Evolutionary conservation across 495 filamentous ascomycete species (phyloP).

Genomic region (Penicillium roqueforti): DNA sequence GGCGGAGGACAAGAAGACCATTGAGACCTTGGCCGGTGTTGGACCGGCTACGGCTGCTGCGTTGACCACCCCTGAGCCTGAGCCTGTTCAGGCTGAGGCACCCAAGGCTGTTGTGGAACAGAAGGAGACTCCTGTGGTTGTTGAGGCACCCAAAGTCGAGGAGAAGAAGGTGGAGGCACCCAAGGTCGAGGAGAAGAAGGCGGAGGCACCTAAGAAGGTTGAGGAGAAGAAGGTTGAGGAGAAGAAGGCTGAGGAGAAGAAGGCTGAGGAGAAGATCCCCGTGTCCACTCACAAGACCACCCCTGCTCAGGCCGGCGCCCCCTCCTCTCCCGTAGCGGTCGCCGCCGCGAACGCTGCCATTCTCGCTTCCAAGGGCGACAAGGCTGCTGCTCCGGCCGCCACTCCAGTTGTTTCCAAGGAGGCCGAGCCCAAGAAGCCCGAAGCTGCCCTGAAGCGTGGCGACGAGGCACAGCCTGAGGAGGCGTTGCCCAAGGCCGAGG

Average conservation of each 20-base stretch:
- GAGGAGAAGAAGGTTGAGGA: too few relatives aligned
- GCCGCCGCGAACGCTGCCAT: conserved; percentile 26
- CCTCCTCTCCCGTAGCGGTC: conserved; percentile 21
- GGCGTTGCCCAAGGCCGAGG: conserved; percentile 9
- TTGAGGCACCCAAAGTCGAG: conserved; percentile 65
- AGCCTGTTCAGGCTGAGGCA: conserved; percentile 7
- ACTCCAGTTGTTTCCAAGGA: conserved; percentile 14
- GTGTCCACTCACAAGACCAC: conserved; percentile 8
- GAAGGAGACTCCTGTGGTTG: conserved; percentile 44
- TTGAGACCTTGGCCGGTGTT: conserved; percentile 20
- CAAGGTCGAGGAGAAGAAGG: conserved; percentile 66
- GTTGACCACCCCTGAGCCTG: conserved; percentile 22
- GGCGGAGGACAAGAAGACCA: conserved; percentile 14
- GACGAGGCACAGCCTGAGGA: conserved; percentile 23
- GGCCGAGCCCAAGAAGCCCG: conserved; percentile 24
- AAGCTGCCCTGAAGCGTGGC: conserved; percentile 23
- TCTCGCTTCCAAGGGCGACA: conserved; percentile 24
- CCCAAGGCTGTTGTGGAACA: conserved; percentile 71
- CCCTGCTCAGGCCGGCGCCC: neutral
- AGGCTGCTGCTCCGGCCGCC: conserved; percentile 13
- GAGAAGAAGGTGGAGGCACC: conserved; percentile 18
- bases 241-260: too few relatives aligned
- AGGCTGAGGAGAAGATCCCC: conserved; percentile 69
- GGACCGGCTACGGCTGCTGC: conserved; percentile 27
- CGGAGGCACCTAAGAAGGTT: conserved; percentile 45